Base-by-base conservation (phyloP, 345 rosid species). In the Ricinus communis region DNA sequence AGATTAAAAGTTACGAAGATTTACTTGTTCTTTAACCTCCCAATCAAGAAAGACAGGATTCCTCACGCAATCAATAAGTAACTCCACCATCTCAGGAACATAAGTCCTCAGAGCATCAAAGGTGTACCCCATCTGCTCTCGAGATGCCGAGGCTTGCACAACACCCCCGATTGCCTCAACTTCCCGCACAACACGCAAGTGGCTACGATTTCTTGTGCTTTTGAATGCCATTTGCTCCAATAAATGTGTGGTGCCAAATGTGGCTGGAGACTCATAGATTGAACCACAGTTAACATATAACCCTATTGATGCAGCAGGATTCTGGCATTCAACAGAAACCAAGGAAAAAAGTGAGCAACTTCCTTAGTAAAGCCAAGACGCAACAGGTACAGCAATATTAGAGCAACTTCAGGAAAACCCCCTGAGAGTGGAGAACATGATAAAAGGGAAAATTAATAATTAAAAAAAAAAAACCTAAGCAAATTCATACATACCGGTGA, bases 1-100 rank as follows among this genome's bases (percentile, higher is more conserved):
- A 25, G 5, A 46, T 16, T 53, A 47, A 46, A 62, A 8, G 38
- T 27, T 24, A 46, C 27, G 54, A 47, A 45, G 15, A 64, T 15
- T 27, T 71, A 90, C 97, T 89, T 87, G 85, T 74, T 90, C 96
- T 52, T 85, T 85, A 73, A 95, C 86, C 77, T 92, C 96, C 97
- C 97, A 95, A 67, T 90, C 97, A 74, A 95, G 77, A 85, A 95
- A 95, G 72, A 78, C 88, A 65, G 96, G 97, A 75, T 94, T 90
- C 71, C 97, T 85, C 62, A 92, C 97, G 80, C 85, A 84, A 75
- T 91, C 98, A 66, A 90, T 21, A 78, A 90, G 96, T 75, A 94
- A 81, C 74, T 94, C 98, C 14, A 86, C 92, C 98, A 91, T 94
- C 75, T 85, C 83, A 7, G 97, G 97, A 73, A 88, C 90, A 82